These are phyloP conservation scores for Starmera dryadoides DNA, from an alignment of 805 yeast species.

Conservation along the genomic window DNA sequence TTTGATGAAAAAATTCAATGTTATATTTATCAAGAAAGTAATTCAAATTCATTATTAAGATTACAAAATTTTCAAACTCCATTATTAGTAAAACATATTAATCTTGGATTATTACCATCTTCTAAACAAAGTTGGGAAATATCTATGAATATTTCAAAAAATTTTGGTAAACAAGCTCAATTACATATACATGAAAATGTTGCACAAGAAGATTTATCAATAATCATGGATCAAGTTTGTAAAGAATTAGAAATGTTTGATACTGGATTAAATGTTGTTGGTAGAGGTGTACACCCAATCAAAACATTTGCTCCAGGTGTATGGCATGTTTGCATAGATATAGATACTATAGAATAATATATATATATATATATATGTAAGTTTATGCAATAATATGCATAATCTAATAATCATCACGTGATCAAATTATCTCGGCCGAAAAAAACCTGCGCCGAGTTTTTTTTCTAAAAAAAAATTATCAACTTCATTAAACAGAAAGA, in stretches of 20 bases:
- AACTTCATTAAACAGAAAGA: no score
- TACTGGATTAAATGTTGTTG: no score
- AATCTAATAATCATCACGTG: no score
- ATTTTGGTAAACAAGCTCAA: slow-evolving; percentile 10
- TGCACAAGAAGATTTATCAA: slow-evolving; percentile 31
- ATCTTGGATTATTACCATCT: slow-evolving; percentile 73
- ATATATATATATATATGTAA: no score
- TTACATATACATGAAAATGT: slow-evolving; percentile 78
- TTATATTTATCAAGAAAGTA: slow-evolving; percentile 55
- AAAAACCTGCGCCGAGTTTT: no score
- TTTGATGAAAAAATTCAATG: slow-evolving; percentile 16
- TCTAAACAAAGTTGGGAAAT: slow-evolving; percentile 56
- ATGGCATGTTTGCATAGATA: slow-evolving; percentile 64
- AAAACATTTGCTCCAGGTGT: slow-evolving; percentile 87
- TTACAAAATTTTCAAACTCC: slow-evolving; percentile 18
- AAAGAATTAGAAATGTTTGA: slow-evolving; percentile 1
- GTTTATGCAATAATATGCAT: no score
- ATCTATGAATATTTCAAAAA: slow-evolving; percentile 24
- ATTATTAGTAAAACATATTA: slow-evolving; percentile 45
- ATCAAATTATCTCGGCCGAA: no score
- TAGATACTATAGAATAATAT: no score
- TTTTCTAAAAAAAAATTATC: no score
- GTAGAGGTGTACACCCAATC: no score
- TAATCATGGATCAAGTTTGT: slow-evolving; percentile 4
- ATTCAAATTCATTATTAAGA: slow-evolving; percentile 42